These are phyloP conservation scores for Fraxinus ornus DNA, from an alignment of 305 asterid genomes.

Conservation along the genomic window DNA sequence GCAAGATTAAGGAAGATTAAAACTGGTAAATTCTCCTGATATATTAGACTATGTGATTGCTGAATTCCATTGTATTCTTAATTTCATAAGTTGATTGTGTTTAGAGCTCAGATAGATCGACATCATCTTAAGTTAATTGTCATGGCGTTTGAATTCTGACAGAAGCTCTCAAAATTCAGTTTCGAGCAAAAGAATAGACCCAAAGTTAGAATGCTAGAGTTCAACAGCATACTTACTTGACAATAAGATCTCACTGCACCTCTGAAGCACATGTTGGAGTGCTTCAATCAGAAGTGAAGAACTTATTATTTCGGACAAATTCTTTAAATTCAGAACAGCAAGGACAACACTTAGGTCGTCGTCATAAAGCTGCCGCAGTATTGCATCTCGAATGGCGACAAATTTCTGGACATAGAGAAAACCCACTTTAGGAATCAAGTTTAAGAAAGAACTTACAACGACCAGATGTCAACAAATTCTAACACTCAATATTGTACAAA, in stretches of 20 bases:
- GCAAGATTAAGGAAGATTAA: background rate
- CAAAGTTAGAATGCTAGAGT: constrained; percentile 11
- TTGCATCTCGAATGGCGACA: constrained; percentile 69
- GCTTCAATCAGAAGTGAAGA: constrained; percentile 52
- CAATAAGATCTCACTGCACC: constrained; percentile 58
- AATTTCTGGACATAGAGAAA: constrained; percentile 49
- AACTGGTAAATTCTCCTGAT: background rate
- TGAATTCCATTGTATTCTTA: background rate
- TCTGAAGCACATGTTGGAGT: constrained; percentile 51
- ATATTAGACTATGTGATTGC: background rate
- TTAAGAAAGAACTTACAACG: background rate
- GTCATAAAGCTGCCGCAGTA: constrained; percentile 67
- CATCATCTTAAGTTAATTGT: background rate
- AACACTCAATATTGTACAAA: constrained; percentile 9
- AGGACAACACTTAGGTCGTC: constrained; percentile 79
- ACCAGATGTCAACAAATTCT: background rate
- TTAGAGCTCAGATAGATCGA: background rate
- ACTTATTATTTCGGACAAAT: constrained; percentile 49
- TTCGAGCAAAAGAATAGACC: background rate
- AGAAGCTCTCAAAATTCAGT: constrained; percentile 1
- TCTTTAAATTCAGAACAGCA: constrained; percentile 61
- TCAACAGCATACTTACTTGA: constrained; percentile 50
- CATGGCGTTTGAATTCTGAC: background rate
- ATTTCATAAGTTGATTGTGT: background rate
- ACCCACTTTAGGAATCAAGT: constrained; percentile 2